Evolutionary conservation across 2,329 filamentous ascomycete genomes (phyloP), one percentile per base, ranked within the genome.

Genomic region (Colletotrichum salicis): DNA sequence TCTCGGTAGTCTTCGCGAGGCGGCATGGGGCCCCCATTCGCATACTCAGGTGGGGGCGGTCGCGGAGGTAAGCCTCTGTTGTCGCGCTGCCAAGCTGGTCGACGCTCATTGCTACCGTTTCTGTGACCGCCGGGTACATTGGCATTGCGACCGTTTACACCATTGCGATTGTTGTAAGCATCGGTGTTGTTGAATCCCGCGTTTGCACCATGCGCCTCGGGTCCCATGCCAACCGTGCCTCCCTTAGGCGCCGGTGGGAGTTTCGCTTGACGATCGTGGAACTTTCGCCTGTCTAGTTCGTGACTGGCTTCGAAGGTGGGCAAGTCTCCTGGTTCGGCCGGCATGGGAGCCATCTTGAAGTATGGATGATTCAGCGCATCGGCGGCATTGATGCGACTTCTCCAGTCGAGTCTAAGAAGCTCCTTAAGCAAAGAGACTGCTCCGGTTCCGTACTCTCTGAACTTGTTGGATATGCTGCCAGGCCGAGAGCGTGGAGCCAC

Each of bases 351-450:
- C 68, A 90, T 93, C 73, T 90, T 92, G 84, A 99, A 98, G 82
- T 98, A 99, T 1, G 94, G 91, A 78, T 99, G 96, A 74, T 97
- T 89, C 27, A 99, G 85, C 1, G 96, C 96, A 82, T 99, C 96
- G 31, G 97, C 93, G 0, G 96, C 96, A 79, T 98, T 99, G 79
- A 97, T 92, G 62, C 96, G 90, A 75, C 89, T 92, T 62, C 90
- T 90, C 94, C 95, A 98, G 79, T 99, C 94, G 19, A 99, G 90
- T 77, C 90, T 94, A 64, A 99, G 85, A 19, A 99, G 88, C 73
- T 97, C 93, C 65, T 89, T 90, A 1, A 99, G 86, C 13, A 99
- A 84, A 29, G 93, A 93, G 19, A 98, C 88, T 5, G 94, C 95
- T 27, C 89, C 87, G 2, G 91, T 86, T 15, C 93, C 91, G 68